Evolutionary conservation across 805 yeast genomes (phyloP), one percentile per base, ranked within the genome.

Genomic region (Cyberlindnera mississippiensis): DNA sequence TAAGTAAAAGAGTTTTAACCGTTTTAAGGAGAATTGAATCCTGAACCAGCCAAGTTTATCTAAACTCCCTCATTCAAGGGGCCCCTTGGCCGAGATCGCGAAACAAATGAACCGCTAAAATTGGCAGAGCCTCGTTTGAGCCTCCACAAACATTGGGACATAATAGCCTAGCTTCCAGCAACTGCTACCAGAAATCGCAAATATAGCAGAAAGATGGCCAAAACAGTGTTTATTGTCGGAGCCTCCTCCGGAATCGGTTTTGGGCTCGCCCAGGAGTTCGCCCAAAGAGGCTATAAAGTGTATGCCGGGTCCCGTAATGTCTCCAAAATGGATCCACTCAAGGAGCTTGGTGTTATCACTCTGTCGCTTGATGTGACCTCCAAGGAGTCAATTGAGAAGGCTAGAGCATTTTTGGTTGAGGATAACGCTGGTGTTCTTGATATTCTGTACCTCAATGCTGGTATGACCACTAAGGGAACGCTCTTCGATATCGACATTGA

Each of bases 211-310:
- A 20, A 20, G 24, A 36, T 29, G 35, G 24, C 14, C 35, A 53
- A 57, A 65, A 14, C 44, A 19, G 85, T 78, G 6, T 64, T 80
- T 34, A 73, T 78, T 24, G 75, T 81, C 1, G 84, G 84, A 10
- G 78, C 80, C 6, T 75, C 82, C 0, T 68, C 76, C 0, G 84
- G 85, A 13, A 78, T 78, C 40, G 85, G 85, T 0, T 69, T 61
- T 44, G 68, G 66, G 16, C 49, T 76, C 6, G 70, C 79, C 6
- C 49, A 58, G 15, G 75, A 72, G 46, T 63, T 78, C 33, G 64
- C 70, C 17, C 45, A 56, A 16, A 61, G 66, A 35, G 76, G 75
- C 1, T 73, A 65, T 50, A 53, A 48, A 15, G 65, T 68, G 7
- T 62, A 57, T 41, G 71, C 68, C 3, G 55, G 64, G 24, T 63